Base-by-base conservation (phyloP, 805 yeast genomes). In the Ogataea pini region DNA sequence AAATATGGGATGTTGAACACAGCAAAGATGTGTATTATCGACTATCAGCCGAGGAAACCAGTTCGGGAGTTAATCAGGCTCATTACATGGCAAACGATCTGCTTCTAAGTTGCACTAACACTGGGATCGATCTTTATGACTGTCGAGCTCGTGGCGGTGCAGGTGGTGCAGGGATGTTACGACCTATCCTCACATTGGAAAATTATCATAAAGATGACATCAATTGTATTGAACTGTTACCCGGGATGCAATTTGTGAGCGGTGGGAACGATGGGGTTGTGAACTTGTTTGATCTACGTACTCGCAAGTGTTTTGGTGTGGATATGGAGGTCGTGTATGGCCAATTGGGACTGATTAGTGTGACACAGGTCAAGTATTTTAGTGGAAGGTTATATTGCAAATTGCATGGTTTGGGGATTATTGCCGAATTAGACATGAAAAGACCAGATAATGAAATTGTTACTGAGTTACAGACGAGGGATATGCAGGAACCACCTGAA, bases 181-280 rank as follows among this genome's bases (percentile, higher is more conserved):
- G 36, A 8, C 48, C 50, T 6, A 41, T 52, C 22, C 41, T 42
- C 19, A 39, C 40, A n/a, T 34, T 52, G 33, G 29, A 31, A 3
- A 49, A 46, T 19, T 38, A 49, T 37, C 57, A 56, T 44, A 51
- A 25, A 13, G 57, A 54, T 44, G 59, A 56, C 42, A 44, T 54
- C 9, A 38, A 38, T 20, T 47, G 58, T 29, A 14, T 51, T 12
- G 45, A 27, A 22, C 32, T 48, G 6, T n/a, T 29, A 13, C 24
- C 37, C 1, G 46, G 39, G 31, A 22, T 18, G 18, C 43, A 47
- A 29, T 34, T 56, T 36, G 49, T 51, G 12, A 51, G 49, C 25
- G 59, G 56, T 2, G 59, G 59, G 13, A 51, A 51, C 36, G 59
- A 56, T 33, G 59, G 59, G 3, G 36, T 49, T 17, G 42, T 56